Evolutionary conservation across 2,329 filamentous ascomycete species (phyloP), one percentile per base, ranked within the genome.

Genomic region (Coniochaeta sp.): DNA sequence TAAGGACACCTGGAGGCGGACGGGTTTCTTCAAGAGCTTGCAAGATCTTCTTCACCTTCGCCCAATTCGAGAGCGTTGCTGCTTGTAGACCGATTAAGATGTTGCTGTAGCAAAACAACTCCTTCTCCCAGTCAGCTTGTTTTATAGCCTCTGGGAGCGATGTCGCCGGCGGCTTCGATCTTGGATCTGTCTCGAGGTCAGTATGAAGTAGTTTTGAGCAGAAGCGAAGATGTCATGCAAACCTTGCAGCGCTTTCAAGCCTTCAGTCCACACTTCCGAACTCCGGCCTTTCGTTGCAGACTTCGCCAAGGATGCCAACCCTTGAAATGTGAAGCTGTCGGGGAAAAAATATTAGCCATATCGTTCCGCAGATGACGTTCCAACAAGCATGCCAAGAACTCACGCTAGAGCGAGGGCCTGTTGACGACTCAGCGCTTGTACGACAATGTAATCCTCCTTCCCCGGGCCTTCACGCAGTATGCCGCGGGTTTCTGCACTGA

Each of bases 11-110:
- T 70, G 72, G 34, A 73, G 72, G 52, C 69, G 70, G 57, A 77
- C 71, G 36, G 79, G 74, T 58, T 69, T 72, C 59, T 58, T 81
- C 77, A 14, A 89, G 74, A 52, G 81, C 78, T 14, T 79, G 74
- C 19, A 90, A 72, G 60, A 79, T 81, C 61, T 83, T 76, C 66
- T 78, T 81, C 4, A 90, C 89, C 50, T 80, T 79, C 12, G 80
- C 74, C 86, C 89, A 93, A 62, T 91, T 85, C 47, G 87, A 89
- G 57, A 87, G 83, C 47, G 85, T 87, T 54, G 88, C 89, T 1
- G 85, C 81, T 60, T 89, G 80, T 58, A 95, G 82, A 3, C 87
- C 86, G 28, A 88, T 83, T 19, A 93, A 80, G n/a, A 91, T 79
- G 58, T 88, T 82, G 38, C 91, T 78, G 64, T 91, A 89, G 69